Evolutionary conservation across 306 rosid genomes (phyloP).

Genomic region (Quercus wislizeni): DNA sequence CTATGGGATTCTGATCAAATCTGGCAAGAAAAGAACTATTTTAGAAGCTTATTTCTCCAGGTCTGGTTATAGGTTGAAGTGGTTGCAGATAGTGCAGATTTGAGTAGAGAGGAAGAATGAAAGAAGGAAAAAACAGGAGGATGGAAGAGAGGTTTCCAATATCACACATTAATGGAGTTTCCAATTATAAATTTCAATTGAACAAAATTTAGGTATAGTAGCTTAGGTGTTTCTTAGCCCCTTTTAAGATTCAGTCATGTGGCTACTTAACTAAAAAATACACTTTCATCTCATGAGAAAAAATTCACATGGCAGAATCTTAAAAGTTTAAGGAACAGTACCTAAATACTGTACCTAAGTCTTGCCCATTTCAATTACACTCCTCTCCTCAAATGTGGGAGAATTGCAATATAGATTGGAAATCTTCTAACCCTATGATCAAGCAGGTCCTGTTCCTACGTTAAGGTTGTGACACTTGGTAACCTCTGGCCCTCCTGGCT

Average conservation of each 20-base stretch:
- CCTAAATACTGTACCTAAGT: no score
- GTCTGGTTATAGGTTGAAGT: constrained; percentile 10
- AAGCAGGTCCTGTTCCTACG: neutral
- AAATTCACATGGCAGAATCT: no score
- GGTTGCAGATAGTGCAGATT: neutral
- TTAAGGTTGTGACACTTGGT: neutral
- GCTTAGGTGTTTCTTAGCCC: no score
- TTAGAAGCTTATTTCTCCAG: neutral
- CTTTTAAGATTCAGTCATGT: no score
- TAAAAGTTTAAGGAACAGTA: no score
- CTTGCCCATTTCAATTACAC: neutral
- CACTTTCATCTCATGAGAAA: no score
- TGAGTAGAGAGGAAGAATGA: neutral
- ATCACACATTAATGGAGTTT: neutral
- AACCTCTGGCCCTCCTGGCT: no score
- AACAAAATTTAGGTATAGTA: no score
- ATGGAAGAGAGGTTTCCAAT: neutral
- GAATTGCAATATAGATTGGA: neutral
- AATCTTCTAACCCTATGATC: neutral
- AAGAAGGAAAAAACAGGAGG: neutral
- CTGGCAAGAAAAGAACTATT: neutral
- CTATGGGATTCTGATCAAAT: neutral
- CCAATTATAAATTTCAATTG: neutral
- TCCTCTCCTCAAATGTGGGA: neutral
- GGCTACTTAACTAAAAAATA: no score